A percentile compares a stretch with the other conserved stretches of the same genome.
Evolutionary conservation across 1,139 yeast species (phyloP).

Genomic region (Kodamaea plutei): DNA sequence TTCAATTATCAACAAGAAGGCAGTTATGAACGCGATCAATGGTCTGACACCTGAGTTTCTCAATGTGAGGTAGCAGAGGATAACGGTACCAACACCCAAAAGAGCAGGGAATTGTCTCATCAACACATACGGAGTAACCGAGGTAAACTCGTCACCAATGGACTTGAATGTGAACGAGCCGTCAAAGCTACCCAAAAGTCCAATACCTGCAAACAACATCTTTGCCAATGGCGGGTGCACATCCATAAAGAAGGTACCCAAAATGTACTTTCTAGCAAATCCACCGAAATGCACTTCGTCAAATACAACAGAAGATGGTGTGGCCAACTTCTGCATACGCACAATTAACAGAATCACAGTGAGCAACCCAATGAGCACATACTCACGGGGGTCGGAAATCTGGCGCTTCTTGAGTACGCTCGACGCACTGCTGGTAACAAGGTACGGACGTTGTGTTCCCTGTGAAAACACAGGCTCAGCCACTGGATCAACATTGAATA

Average conservation of each 20-base stretch:
- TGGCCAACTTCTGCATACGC: slow-evolving; percentile 45
- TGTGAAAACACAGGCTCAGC: slow-evolving; percentile 22
- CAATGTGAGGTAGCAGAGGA: slow-evolving; percentile 75
- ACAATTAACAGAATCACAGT: slow-evolving; percentile 51
- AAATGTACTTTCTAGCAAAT: slow-evolving; percentile 69
- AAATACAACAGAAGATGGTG: slow-evolving; percentile 82
- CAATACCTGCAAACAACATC: slow-evolving; percentile 80
- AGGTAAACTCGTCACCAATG: slow-evolving; percentile 66
- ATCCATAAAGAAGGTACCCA: slow-evolving; percentile 78
- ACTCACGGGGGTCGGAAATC: slow-evolving; percentile 24
- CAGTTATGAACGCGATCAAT: slow-evolving; percentile 63
- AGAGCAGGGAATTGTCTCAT: slow-evolving; percentile 88
- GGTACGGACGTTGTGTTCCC: slow-evolving; percentile 27
- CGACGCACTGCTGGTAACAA: slow-evolving; percentile 25
- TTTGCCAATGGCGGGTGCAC: slow-evolving; percentile 95
- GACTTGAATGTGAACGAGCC: slow-evolving; percentile 70
- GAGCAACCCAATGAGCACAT: slow-evolving; percentile 40
- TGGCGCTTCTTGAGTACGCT: slow-evolving; percentile 19
- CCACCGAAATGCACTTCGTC: slow-evolving; percentile 73
- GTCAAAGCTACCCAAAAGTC: slow-evolving; percentile 65
- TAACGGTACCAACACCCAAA: slow-evolving; percentile 75
- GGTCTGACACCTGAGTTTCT: slow-evolving; percentile 85
- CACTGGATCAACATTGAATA: slow-evolving; percentile 24
- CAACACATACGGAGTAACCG: slow-evolving; percentile 61
- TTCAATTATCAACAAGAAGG: slow-evolving; percentile 70